Percentiles rank a stretch among this genome's conserved stretches.
Conservation (phyloP, 2,329 filamentous ascomycete genomes). For the Stachybotrys elegans region DNA sequence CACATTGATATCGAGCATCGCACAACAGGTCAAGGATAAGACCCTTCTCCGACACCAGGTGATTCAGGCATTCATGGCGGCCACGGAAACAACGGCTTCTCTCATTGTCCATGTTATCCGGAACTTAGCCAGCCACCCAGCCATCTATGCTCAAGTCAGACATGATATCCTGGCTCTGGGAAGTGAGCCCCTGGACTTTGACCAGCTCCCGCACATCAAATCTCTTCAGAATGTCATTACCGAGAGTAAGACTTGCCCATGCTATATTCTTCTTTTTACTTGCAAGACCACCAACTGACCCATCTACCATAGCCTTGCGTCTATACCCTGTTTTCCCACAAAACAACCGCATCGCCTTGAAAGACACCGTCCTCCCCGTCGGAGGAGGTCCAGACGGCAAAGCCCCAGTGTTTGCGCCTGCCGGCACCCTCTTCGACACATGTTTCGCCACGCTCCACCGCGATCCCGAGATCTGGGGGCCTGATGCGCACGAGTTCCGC, state of each 20-base stretch:
- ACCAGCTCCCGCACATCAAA: conserved; percentile 1
- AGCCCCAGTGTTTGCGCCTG: conserved; percentile 3
- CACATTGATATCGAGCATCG: background rate
- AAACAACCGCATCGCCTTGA: conserved; percentile 4
- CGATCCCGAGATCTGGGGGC: conserved; percentile 1
- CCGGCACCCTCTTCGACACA: conserved; percentile 2
- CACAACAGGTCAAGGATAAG: background rate
- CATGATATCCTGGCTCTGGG: conserved; percentile 1
- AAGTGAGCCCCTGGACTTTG: background rate
- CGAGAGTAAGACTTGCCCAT: background rate
- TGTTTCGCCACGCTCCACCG: conserved; percentile 2
- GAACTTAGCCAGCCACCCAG: background rate
- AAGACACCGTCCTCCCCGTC: conserved; percentile 3
- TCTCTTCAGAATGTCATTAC: conserved; percentile 3
- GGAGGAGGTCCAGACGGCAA: conserved; percentile 3
- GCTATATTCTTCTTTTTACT: background rate
- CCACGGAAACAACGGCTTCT: background rate
- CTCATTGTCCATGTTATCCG: background rate
- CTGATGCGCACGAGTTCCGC: conserved; percentile 4
- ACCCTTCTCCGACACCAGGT: background rate
- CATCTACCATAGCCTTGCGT: conserved; percentile 5
- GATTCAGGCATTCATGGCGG: background rate
- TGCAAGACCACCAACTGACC: background rate
- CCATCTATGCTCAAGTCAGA: background rate
- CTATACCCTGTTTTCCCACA: conserved; percentile 4